phyloP scores from a whole-genome alignment of 345 rosid species.

The Aquilaria yunnanensis region DNA sequence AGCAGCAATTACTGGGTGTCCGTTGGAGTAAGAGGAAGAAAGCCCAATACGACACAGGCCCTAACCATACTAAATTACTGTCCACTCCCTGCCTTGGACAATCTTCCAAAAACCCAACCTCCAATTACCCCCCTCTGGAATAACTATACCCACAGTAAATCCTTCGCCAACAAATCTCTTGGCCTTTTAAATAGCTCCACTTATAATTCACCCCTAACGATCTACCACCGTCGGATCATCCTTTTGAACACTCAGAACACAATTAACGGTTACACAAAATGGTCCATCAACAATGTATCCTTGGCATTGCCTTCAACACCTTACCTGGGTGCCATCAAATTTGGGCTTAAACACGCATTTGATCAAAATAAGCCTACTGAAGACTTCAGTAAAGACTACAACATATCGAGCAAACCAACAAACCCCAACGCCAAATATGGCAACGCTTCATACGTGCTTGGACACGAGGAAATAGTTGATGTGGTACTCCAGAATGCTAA shows the following conservation, averaged over 20 bases:
- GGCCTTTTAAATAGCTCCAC: constrained; percentile 26
- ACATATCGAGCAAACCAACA: constrained; percentile 39
- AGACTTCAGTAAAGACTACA: constrained; percentile 27
- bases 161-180: constrained; percentile 27
- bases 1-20: constrained; percentile 51
- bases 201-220: constrained; percentile 38
- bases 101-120: constrained; percentile 39
- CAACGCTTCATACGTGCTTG: constrained; percentile 42
- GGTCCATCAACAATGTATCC: constrained; percentile 80
- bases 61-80: constrained; percentile 50
- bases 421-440: constrained; percentile 45
- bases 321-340: constrained; percentile 63
- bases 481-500: constrained; percentile 75
- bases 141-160: constrained; percentile 44
- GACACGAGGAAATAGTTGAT: constrained; percentile 44
- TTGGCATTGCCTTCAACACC: constrained; percentile 58
- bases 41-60: constrained; percentile 45
- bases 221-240: constrained; percentile 25
- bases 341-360: constrained; percentile 33
- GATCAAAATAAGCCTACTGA: constrained; percentile 40
- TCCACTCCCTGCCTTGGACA: constrained; percentile 27
- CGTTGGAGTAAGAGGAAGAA: constrained; percentile 53
- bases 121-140: constrained; percentile 63
- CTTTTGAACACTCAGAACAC: constrained; percentile 74
- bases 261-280: constrained; percentile 41